A percentile compares a stretch with the other conserved stretches of the same genome.
These are phyloP conservation scores for Galerina sulciceps DNA, from an alignment of 768 basidiomycete genomes.

Conservation along the genomic window DNA sequence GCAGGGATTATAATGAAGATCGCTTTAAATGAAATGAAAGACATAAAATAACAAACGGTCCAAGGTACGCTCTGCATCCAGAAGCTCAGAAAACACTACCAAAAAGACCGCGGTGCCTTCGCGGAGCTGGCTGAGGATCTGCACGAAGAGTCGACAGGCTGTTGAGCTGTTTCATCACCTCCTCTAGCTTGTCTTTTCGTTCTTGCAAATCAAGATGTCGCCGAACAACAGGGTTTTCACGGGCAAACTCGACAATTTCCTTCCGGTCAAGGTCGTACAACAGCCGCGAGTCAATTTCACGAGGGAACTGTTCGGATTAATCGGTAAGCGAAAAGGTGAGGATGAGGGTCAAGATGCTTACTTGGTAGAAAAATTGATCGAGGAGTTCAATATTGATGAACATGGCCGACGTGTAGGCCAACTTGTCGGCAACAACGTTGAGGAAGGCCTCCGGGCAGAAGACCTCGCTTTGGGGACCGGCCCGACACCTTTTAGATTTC, in stretches of 20 bases:
- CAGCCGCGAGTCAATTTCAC: slow-evolving; percentile 93
- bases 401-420: slow-evolving; percentile 95
- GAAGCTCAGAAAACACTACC: slow-evolving; percentile 64
- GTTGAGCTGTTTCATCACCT: slow-evolving; percentile 97
- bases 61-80: too few relatives aligned
- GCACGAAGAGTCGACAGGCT: slow-evolving; percentile 87
- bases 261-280: slow-evolving; percentile 91
- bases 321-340: not conserved
- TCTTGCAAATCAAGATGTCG: slow-evolving; percentile 93
- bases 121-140: slow-evolving; percentile 74
- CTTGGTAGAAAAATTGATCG: slow-evolving; percentile 99
- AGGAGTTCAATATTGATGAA: slow-evolving; percentile 99
- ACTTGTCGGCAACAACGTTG: slow-evolving; percentile 94
- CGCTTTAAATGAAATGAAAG: slow-evolving; percentile 8
- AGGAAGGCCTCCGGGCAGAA: slow-evolving; percentile 98
- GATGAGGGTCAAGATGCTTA: slow-evolving; percentile 32
- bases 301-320: slow-evolving; percentile 74
- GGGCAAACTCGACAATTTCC: slow-evolving; percentile 90
- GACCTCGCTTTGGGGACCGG: slow-evolving; percentile 85
- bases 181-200: slow-evolving; percentile 96
- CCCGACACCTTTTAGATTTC: slow-evolving; percentile 86
- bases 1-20: slow-evolving; percentile 6
- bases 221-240: slow-evolving; percentile 91
- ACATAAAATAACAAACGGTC: slow-evolving; percentile 6
- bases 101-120: slow-evolving; percentile 80